Evolutionary conservation across 345 rosid species (phyloP).

Genomic region (Acer campestre): DNA sequence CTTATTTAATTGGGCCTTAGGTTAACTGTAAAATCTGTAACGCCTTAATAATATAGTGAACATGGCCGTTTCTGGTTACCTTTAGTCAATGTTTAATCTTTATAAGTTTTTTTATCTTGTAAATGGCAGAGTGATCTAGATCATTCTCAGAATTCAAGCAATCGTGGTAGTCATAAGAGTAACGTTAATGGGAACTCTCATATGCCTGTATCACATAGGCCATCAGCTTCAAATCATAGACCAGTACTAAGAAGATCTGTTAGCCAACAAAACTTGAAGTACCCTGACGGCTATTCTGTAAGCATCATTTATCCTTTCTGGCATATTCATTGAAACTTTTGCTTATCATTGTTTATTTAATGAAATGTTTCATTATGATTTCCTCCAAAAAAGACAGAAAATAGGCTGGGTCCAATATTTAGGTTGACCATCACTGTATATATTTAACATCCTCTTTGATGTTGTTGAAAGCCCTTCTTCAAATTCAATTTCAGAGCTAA

Average conservation of each 20-base stretch:
- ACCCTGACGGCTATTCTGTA: slow-evolving; percentile 85
- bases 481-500: not conserved
- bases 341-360: not conserved
- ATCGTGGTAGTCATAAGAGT: slow-evolving; percentile 39
- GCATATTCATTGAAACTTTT: slow-evolving; percentile 8
- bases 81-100: slow-evolving; percentile 7
- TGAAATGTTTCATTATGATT: not conserved
- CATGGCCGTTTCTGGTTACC: not conserved
- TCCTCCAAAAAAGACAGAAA: not conserved
- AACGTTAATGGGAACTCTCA: slow-evolving; percentile 38
- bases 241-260: slow-evolving; percentile 65
- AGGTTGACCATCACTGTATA: not conserved
- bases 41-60: not conserved
- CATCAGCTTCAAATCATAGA: slow-evolving; percentile 43
- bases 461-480: slow-evolving; percentile 3
- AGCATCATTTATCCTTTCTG: slow-evolving; percentile 35
- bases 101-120: slow-evolving; percentile 13
- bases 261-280: slow-evolving; percentile 73
- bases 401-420: slow-evolving; percentile 6
- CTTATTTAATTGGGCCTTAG: not conserved
- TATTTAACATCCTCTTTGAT: slow-evolving; percentile 5
- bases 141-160: slow-evolving; percentile 44
- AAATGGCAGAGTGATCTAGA: slow-evolving; percentile 75
- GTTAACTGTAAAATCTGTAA: not conserved
- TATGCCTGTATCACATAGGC: slow-evolving; percentile 37